Base-by-base conservation (phyloP, 164 flowering plant genomes). In the Stephania japonica region DNA sequence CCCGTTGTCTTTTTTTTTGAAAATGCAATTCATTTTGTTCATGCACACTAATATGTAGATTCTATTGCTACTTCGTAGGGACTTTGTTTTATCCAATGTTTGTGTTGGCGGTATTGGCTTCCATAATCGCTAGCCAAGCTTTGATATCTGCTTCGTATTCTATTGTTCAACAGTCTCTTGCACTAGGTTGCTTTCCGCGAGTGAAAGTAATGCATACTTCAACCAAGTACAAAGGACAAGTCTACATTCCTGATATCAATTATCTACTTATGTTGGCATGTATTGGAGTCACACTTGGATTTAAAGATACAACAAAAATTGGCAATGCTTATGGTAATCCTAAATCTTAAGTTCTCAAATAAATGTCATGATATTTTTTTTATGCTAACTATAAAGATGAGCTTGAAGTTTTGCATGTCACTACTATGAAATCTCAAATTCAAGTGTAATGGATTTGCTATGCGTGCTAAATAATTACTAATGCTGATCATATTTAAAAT, bases 311-410 rank as follows among this genome's bases (percentile, higher is more conserved):
- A 14, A 16, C 18, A 7, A 69, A 75, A 43, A 78, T 83, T 14
- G 78, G 83, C 65, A 82, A 80, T 69, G 85, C 85, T 41, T 82
- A 82, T 41, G 83, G 83, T 80, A 78, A 25, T 18, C 73, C 42
- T n/a, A 24, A 14, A 21, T 68, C 44, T 26, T n/a, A n/a, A n/a
- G n/a, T n/a, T n/a, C n/a, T n/a, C n/a, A n/a, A n/a, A n/a, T n/a
- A n/a, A n/a, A n/a, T n/a, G n/a, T n/a, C n/a, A n/a, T n/a, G n/a
- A n/a, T n/a, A n/a, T n/a, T n/a, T n/a, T n/a, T n/a, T n/a, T n/a
- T n/a, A n/a, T n/a, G n/a, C n/a, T n/a, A n/a, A n/a, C n/a, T n/a
- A n/a, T n/a, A n/a, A n/a, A n/a, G n/a, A n/a, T n/a, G n/a, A n/a
- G n/a, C n/a, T n/a, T n/a, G n/a, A n/a, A n/a, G n/a, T n/a, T n/a